Evolutionary conservation across 106 monocot species (phyloP), one percentile per base, ranked within the genome.

Genomic region (Amphibolis antarctica): DNA sequence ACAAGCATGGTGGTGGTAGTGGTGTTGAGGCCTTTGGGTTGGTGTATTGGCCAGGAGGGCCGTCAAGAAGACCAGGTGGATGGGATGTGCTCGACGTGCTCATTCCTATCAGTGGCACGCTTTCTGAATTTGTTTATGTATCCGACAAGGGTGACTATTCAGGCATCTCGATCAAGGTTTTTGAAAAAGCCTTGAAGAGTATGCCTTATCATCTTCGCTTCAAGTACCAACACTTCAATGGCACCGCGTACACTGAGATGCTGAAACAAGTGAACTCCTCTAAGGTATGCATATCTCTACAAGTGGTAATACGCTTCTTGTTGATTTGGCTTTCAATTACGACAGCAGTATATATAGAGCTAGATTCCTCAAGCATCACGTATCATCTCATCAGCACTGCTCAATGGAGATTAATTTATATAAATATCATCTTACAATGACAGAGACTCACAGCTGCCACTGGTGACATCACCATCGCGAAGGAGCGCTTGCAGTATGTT

Each of bases 161-260:
- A 1, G 73, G 73, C 21, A 62, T 68, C 61, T 54, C 62, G 12
- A 68, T 68, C 17, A 60, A 75, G 11, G 53, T 75, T 5, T 75
- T 75, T 44, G 63, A 49, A 7, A 42, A 17, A 23, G 43, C 55
- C 9, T 13, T 75, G 17, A 21, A 60, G 0, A n/a, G 26, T 1
- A 44, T 75, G 19, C 67, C 62, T 29, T 75, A 75, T 45, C 3
- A 27, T 27, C 44, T 75, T 7, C 43, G 43, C 0, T 54, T 68
- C 23, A 30, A 63, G 1, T 63, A 60, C 21, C 10, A 44, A 0
- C 42, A 68, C 22, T 62, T 45, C 24, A 15, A 69, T 20, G 52
- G 31, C n/a, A n/a, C n/a, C 28, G 22, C 62, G 3, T 75, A 69
- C 21, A 55, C 62, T 54, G 25, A n/a, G 22, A 27, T 75, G 46